Conservation (phyloP, 2,329 filamentous ascomycete species). For the Alternaria incomplexa region DNA sequence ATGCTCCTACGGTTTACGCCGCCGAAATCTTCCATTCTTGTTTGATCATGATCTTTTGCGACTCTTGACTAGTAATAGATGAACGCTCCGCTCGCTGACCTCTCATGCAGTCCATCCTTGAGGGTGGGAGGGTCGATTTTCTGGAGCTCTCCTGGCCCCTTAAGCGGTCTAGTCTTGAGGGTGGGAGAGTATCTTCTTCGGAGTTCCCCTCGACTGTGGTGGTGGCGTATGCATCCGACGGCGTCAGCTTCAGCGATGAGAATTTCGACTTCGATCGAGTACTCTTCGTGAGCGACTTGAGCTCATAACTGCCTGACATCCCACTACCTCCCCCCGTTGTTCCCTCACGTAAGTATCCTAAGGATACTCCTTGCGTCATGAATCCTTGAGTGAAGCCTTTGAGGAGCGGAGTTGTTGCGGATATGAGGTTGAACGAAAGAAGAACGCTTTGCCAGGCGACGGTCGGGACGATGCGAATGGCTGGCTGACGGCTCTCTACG, state of each 20-base stretch:
- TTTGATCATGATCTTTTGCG: constrained; percentile 4
- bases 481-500: not conserved
- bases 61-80: constrained; percentile 7
- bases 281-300: not conserved
- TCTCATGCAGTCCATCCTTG: not conserved
- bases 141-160: not conserved
- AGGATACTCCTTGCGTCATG: constrained; percentile 1
- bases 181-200: not conserved
- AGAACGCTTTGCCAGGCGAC: constrained; percentile 7
- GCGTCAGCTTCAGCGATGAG: not conserved
- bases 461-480: constrained; percentile 5
- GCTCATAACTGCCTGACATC: not conserved
- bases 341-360: not conserved
- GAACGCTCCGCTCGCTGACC: not conserved
- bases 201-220: not conserved
- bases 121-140: not conserved
- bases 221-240: not conserved
- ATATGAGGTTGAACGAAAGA: constrained; percentile 8
- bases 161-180: not conserved
- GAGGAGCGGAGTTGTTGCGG: constrained; percentile 7
- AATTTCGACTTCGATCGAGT: not conserved
- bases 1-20: not conserved
- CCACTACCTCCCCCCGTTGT: not conserved
- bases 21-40: not conserved
- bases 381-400: constrained; percentile 6